Percentiles rank a stretch among this genome's conserved stretches.
phyloP scores from a whole-genome alignment of 1,284 basidiomycete genomes.

The Irpex rosettiformis region DNA sequence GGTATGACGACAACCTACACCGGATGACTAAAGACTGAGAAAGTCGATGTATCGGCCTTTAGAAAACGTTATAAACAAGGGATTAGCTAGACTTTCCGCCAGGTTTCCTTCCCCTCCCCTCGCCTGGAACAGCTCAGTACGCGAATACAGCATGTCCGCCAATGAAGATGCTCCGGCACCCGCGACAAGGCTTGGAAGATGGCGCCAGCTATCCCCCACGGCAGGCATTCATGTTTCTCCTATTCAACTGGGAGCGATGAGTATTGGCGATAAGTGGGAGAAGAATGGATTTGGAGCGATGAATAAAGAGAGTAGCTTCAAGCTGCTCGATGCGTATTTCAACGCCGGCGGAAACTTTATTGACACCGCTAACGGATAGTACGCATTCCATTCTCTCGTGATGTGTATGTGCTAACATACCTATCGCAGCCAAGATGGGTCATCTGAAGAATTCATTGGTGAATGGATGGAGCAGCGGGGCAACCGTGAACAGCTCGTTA shows the following conservation, averaged over 20 bases:
- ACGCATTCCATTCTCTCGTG: constrained; percentile 15
- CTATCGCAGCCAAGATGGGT: constrained; percentile 14
- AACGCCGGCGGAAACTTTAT: constrained; percentile 54
- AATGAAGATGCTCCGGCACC: constrained; percentile 16
- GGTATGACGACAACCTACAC: too few relatives aligned
- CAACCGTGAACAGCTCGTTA: constrained; percentile 15
- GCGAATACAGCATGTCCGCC: not conserved
- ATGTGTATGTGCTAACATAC: not conserved
- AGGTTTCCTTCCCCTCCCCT: too few relatives aligned
- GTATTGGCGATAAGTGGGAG: constrained; percentile 42
- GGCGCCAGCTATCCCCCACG: constrained; percentile 39
- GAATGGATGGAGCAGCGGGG: constrained; percentile 20
- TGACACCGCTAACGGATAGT: constrained; percentile 51
- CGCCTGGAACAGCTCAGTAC: too few relatives aligned
- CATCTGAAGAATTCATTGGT: constrained; percentile 18
- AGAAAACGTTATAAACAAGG: not conserved
- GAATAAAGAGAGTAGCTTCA: constrained; percentile 32
- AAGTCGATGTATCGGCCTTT: too few relatives aligned
- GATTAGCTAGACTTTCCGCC: not conserved
- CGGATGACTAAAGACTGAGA: too few relatives aligned
- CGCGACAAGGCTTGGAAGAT: constrained; percentile 35
- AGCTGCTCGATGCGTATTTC: constrained; percentile 46
- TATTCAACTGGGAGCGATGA: constrained; percentile 47
- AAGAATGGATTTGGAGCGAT: constrained; percentile 33
- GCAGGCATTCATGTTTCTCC: constrained; percentile 41